These are phyloP conservation scores for Penicillium corylophilum DNA, from an alignment of 2,329 filamentous ascomycete species.

Conservation along the genomic window DNA sequence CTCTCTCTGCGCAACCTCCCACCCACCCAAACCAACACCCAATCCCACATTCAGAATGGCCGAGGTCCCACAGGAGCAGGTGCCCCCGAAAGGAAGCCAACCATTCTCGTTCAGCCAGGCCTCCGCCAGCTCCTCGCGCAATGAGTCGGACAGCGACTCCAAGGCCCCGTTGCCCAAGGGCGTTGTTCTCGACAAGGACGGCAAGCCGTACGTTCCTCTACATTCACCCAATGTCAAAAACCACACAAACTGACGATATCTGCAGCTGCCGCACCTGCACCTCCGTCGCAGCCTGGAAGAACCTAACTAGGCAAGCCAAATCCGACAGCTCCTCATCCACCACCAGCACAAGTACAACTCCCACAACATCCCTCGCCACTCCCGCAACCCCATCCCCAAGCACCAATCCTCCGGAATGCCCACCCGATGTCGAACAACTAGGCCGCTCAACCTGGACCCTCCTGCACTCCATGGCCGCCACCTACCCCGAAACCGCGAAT, in stretches of 20 bases:
- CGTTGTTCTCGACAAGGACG: conserved; percentile 51
- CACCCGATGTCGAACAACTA: conserved; percentile 82
- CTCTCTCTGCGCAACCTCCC: background rate
- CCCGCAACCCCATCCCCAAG: conserved; percentile 31
- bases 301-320: conserved; percentile 43
- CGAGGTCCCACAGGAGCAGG: conserved; percentile 24
- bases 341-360: conserved; percentile 18
- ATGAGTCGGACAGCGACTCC: conserved; percentile 22
- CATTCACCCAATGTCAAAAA: background rate
- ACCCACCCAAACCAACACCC: background rate
- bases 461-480: conserved; percentile 84
- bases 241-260: background rate
- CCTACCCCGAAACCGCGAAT: conserved; percentile 72
- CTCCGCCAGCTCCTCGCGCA: conserved; percentile 14
- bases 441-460: conserved; percentile 91
- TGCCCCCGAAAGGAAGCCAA: conserved; percentile 13
- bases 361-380: conserved; percentile 39
- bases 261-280: conserved; percentile 50
- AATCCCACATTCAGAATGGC: conserved; percentile 12
- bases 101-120: conserved; percentile 7
- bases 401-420: conserved; percentile 65
- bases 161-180: conserved; percentile 42
- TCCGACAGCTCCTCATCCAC: conserved; percentile 20
- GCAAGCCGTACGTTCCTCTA: conserved; percentile 46
- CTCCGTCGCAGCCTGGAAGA: conserved; percentile 47